Evolutionary conservation across 1,284 basidiomycete genomes (phyloP), one percentile per base, ranked within the genome.

Genomic region (Moesziomyces globuligerus): DNA sequence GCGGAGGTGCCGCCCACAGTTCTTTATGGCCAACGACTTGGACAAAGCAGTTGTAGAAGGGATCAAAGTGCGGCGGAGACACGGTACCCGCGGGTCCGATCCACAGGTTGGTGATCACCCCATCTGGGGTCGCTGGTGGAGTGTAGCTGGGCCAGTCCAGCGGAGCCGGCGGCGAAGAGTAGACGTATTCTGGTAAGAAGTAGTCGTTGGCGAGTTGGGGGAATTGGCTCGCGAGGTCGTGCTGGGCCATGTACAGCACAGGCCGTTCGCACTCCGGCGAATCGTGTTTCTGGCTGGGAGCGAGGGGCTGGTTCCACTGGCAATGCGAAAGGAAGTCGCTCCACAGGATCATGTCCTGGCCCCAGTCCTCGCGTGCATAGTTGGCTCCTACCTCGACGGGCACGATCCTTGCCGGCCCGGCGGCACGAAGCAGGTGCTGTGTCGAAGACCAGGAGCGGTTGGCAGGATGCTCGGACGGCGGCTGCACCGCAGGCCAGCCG

Each of bases 51-150:
- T 98, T 98, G 84, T 88, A 93, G 84, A 90, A 96, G 0, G 94
- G 94, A 81, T 98, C 95, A n/a, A 89, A 92, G 83, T 98, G 95
- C 2, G 95, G 92, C 4, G 94, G 94, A 9, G 91, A 92, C 44
- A 90, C 80, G 0, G 91, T 89, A 17, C 87, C 87, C 54, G 84
- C 85, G 0, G 91, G 91, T 0, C 95, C 95, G 1, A 98, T 80
- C 95, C 95, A 98, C 3, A 88, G 89, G 79, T 95, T 97, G 37
- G 92, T 83, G 11, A 92, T 86, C 10, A 90, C 84, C 28, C 88
- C 86, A 15, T 75, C 71, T 11, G 88, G 87, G 51, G 90, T 90
- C 10, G 80, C 75, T 0, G 92, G 93, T 1, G 90, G 87, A 7
- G 73, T 66, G 79, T 94, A 94, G 0, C 86, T 73, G 7, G 85